Evolutionary conservation across 192 early-diverging fungal genomes (phyloP), one percentile per base, ranked within the genome.

Genomic region (Rhizophagus sp.): DNA sequence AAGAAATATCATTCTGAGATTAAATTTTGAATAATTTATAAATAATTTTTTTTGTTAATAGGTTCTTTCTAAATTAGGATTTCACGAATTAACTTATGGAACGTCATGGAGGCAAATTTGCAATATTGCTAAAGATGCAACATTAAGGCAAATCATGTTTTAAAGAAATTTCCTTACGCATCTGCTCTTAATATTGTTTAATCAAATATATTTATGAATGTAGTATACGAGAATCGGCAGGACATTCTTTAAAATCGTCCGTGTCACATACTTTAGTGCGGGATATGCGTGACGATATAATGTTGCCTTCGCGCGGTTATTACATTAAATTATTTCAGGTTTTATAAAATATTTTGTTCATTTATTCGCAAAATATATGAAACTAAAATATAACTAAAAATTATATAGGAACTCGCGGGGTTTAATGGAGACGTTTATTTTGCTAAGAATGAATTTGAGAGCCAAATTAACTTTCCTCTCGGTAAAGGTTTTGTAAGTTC

Each of bases 181-280:
- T 27, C 62, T 62, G n/a, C 75, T 73, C 67, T 49, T 27, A 62
- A 19, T 79, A 75, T 70, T 19, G 68, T 49, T 82, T 49, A 22
- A 52, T 70, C 41, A 67, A 24, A 78, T 76, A 12, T 12, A 13
- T 25, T 70, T 66, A 49, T 74, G 22, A 34, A 67, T 70, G 7
- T 79, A 91, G 90, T 68, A 85, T 97, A 75, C 91, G 95, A 19
- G 84, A 90, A 66, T 92, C 94, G 30, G 95, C 92, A 15, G 96
- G 95, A 17, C 94, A 97, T 83, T 88, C 91, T 25, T 86, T 95
- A 67, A 99, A 99, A 83, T 93, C 94, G 6, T 87, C 95, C 1
- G 50, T 98, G 17, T 82, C 84, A 10, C 91, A 96, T 84, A 85
- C 88, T 67, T 89, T 90, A 79, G 79, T 88, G 0, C 80, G 85